phyloP scores from a whole-genome alignment of 2,329 filamentous ascomycete species.

The Leptoxyphium fumago region DNA sequence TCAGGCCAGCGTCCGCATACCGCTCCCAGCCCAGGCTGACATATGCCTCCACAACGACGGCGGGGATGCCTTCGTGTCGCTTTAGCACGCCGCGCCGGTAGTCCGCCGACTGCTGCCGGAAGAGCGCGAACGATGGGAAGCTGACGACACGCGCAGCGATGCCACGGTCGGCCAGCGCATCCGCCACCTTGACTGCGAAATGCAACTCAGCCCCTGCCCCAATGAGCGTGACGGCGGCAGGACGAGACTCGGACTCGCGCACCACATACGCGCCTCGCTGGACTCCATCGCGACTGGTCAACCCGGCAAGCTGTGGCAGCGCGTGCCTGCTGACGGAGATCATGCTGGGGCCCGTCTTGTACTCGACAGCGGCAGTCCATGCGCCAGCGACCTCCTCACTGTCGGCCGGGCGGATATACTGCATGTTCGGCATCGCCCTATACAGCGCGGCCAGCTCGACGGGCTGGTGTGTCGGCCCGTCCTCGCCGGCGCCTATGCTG shows the following conservation, averaged over 20 bases:
- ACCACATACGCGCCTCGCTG: slow-evolving; percentile 28
- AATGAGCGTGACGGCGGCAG: slow-evolving; percentile 32
- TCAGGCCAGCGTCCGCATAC: slow-evolving; percentile 42
- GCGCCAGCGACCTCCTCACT: slow-evolving; percentile 27
- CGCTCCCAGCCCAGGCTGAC: slow-evolving; percentile 44
- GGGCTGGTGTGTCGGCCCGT: slow-evolving; percentile 25
- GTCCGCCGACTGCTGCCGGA: slow-evolving; percentile 31
- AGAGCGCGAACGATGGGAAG: slow-evolving; percentile 37
- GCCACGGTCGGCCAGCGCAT: slow-evolving; percentile 15
- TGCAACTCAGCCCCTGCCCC: slow-evolving; percentile 37
- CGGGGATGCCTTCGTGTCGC: slow-evolving; percentile 21
- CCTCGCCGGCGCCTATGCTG: slow-evolving; percentile 22
- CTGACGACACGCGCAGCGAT: slow-evolving; percentile 33
- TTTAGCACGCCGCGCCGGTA: slow-evolving; percentile 34
- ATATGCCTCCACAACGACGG: slow-evolving; percentile 47
- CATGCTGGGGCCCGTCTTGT: slow-evolving; percentile 27
- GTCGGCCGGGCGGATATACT: slow-evolving; percentile 24
- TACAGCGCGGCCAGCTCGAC: slow-evolving; percentile 23
- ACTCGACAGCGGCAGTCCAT: slow-evolving; percentile 25
- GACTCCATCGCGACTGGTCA: slow-evolving; percentile 25
- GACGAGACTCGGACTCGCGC: slow-evolving; percentile 18
- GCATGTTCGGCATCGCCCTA: slow-evolving; percentile 24
- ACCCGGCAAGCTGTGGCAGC: slow-evolving; percentile 23
- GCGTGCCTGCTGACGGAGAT: slow-evolving; percentile 31
- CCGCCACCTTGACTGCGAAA: slow-evolving; percentile 30